Evolutionary conservation across 2,329 filamentous ascomycete genomes (phyloP), one percentile per base, ranked within the genome.

Genomic region (Paraphoma sp.): DNA sequence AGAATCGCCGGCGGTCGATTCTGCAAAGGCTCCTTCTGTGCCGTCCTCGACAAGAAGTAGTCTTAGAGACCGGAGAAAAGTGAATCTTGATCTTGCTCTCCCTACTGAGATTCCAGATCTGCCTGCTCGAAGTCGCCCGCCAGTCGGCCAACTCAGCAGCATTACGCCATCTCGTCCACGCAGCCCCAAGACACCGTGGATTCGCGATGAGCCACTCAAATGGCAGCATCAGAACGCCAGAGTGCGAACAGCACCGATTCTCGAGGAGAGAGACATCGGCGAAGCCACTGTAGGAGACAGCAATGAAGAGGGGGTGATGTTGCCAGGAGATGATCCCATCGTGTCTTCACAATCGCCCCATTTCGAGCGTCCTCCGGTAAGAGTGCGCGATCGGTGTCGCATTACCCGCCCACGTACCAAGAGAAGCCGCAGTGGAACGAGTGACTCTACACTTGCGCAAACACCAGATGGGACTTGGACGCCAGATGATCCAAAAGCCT

Each of bases 181-280:
- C 43, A 72, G 70, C 38, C 71, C 70, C 3, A 69, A 64, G 43
- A 69, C 70, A 28, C 65, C 70, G 6, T 70, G 59, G 61, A 51
- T 61, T 2, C 48, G 49, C 8, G 50, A 61, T 8, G 54, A 57
- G 30, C 53, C 64, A 44, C 46, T 51, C 7, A 48, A 43, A 18
- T 68, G 65, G 66, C 53, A 57, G 23, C 45, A 18, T n/a, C 33
- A 38, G 11, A 36, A 36, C 36, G 51, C 11, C 46, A 46, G 1
- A 17, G 53, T 23, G 61, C 28, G 52, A 36, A 58, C 67, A 5
- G 48, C 61, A 4, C 54, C 61, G 1, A 64, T 63, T 6, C 38
- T 64, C 2, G 55, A 62, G 38, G 64, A 70, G 31, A 44, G 55
- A 30, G 53, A 57, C 18, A 55, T 51, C 11, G 42, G 40, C 7